phyloP scores from a whole-genome alignment of 2,329 filamentous ascomycete species.

The Sporothrix euskadiensis region DNA sequence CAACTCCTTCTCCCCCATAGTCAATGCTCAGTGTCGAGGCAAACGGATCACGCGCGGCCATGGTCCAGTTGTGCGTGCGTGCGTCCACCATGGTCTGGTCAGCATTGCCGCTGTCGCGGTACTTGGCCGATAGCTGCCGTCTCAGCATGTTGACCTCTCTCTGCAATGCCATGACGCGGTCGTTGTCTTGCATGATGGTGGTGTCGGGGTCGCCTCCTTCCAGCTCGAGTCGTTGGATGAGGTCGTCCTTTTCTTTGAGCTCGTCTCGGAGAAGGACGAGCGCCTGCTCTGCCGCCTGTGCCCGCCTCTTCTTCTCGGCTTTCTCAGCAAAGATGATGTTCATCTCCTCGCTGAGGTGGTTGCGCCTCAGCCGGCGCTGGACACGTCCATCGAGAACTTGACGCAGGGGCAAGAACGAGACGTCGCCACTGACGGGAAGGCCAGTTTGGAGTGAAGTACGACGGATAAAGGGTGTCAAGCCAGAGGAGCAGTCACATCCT shows the following conservation, averaged over 20 bases:
- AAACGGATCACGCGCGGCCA: slow-evolving; percentile 52
- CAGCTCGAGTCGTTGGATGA: slow-evolving; percentile 45
- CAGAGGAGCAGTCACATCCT: slow-evolving; percentile 44
- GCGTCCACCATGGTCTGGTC: slow-evolving; percentile 30
- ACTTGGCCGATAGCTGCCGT: slow-evolving; percentile 36
- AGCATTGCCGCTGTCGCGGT: slow-evolving; percentile 18
- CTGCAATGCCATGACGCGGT: slow-evolving; percentile 43
- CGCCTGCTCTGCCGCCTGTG: slow-evolving; percentile 47
- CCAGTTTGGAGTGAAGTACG: slow-evolving; percentile 49
- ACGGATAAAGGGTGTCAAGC: slow-evolving; percentile 60
- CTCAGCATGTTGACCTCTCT: slow-evolving; percentile 41
- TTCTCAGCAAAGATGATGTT: slow-evolving; percentile 54
- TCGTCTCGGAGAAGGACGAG: slow-evolving; percentile 52
- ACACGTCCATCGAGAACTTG: slow-evolving; percentile 59
- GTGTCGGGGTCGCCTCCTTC: slow-evolving; percentile 38
- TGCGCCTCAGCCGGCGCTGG: slow-evolving; percentile 58
- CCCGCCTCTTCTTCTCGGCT: slow-evolving; percentile 40
- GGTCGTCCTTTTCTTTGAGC: slow-evolving; percentile 52
- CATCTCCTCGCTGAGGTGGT: slow-evolving; percentile 60
- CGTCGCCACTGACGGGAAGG: slow-evolving; percentile 40
- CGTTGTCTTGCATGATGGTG: slow-evolving; percentile 52
- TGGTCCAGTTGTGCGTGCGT: slow-evolving; percentile 51
- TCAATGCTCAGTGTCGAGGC: slow-evolving; percentile 35
- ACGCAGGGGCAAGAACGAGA: slow-evolving; percentile 53
- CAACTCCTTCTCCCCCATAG: neutral